Evolutionary conservation across 768 basidiomycete genomes (phyloP).

Genomic region (Mycena vulgaris): DNA sequence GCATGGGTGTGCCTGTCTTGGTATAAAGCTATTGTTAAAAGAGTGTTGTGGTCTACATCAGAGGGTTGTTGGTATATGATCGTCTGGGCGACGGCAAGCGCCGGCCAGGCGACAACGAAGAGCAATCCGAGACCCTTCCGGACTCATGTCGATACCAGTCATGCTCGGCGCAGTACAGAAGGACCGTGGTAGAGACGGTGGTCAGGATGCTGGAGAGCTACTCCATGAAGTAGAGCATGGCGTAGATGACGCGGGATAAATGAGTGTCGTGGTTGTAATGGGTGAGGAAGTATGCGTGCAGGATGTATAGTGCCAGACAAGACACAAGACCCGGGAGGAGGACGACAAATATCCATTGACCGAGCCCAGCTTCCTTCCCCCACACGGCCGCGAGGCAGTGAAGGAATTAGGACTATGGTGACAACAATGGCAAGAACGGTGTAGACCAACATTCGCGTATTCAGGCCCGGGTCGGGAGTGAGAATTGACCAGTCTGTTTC

Average conservation of each 20-base stretch:
- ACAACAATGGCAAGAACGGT: conserved; percentile 12
- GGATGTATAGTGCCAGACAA: conserved; percentile 19
- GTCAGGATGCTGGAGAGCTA: conserved; percentile 8
- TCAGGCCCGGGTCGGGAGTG: too few relatives aligned
- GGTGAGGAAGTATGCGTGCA: conserved; percentile 17
- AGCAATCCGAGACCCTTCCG: not conserved
- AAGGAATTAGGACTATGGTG: conserved; percentile 15
- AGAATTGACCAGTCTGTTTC: too few relatives aligned
- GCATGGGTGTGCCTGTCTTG: conserved; percentile 6
- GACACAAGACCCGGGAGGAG: conserved; percentile 13
- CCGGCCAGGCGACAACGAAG: conserved; percentile 17
- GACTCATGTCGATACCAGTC: not conserved
- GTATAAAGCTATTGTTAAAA: conserved; percentile 8
- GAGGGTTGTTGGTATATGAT: conserved; percentile 5
- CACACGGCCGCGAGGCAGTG: not conserved
- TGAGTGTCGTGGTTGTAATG: conserved; percentile 10
- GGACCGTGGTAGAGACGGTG: not conserved
- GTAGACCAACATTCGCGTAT: not conserved
- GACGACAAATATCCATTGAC: not conserved
- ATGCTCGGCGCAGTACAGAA: too few relatives aligned
- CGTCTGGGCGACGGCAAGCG: conserved; percentile 12
- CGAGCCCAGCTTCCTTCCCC: too few relatives aligned
- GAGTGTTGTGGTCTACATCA: conserved; percentile 21
- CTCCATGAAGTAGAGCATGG: conserved; percentile 25
- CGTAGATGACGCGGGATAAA: conserved; percentile 9